Evolutionary conservation across 495 filamentous ascomycete species (phyloP).

Genomic region (Daldinia vernicosa): DNA sequence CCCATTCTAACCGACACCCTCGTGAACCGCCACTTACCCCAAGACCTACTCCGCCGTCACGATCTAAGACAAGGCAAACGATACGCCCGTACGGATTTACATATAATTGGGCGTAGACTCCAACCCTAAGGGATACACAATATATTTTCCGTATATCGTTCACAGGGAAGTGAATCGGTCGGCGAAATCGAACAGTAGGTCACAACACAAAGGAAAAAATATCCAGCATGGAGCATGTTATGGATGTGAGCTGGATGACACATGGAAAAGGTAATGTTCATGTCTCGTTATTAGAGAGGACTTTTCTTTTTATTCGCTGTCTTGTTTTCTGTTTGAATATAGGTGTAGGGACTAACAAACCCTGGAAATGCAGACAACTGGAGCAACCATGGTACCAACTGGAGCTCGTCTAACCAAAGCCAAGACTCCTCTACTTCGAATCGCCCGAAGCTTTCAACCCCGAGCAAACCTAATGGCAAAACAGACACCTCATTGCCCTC

Average conservation of each 20-base stretch:
- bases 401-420: constrained; percentile 32
- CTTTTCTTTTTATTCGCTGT: constrained; percentile 2
- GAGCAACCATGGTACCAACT: constrained; percentile 17
- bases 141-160: not conserved
- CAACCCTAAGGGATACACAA: not conserved
- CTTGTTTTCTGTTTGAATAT: not conserved
- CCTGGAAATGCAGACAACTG: constrained; percentile 27
- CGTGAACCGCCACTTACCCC: constrained; percentile 31
- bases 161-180: constrained; percentile 4
- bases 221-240: constrained; percentile 67
- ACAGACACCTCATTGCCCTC: constrained; percentile 5
- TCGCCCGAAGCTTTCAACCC: constrained; percentile 19
- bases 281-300: not conserved
- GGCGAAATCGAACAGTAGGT: constrained; percentile 6
- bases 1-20: constrained; percentile 21
- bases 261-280: constrained; percentile 58
- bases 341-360: constrained; percentile 18
- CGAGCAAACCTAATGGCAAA: constrained; percentile 40
- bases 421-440: constrained; percentile 25
- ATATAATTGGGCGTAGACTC: constrained; percentile 16
- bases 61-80: constrained; percentile 18
- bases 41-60: constrained; percentile 35
- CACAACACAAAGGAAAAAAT: constrained; percentile 1
- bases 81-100: constrained; percentile 19
- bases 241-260: constrained; percentile 75